These are phyloP conservation scores for Escovopsis sp. DNA, from an alignment of 2,329 filamentous ascomycete species.

Conservation along the genomic window DNA sequence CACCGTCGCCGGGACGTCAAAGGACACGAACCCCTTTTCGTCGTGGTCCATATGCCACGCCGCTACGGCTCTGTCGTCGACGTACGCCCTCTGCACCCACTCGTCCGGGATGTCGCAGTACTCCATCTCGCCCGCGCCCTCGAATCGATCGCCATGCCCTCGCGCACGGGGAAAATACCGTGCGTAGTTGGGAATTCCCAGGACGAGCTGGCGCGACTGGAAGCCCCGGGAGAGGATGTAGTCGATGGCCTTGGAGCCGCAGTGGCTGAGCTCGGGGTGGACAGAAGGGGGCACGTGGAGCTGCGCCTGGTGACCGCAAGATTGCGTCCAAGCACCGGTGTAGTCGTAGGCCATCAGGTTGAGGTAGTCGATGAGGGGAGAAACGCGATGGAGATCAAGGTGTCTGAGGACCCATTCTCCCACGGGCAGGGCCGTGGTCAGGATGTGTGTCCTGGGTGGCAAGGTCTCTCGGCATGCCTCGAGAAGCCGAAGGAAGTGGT, in stretches of 20 bases:
- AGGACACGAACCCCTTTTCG: constrained; percentile 41
- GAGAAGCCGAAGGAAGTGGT: constrained; percentile 42
- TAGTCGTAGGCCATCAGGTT: constrained; percentile 61
- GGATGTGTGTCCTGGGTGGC: constrained; percentile 38
- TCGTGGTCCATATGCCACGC: constrained; percentile 37
- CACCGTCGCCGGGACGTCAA: constrained; percentile 47
- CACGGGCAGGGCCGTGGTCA: constrained; percentile 47
- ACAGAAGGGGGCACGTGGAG: constrained; percentile 29
- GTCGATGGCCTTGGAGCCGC: constrained; percentile 38
- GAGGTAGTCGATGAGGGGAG: constrained; percentile 40
- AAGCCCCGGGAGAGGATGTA: constrained; percentile 40
- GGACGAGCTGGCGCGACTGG: constrained; percentile 39
- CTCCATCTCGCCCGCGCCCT: constrained; percentile 37
- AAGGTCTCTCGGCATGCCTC: constrained; percentile 36
- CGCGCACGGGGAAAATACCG: constrained; percentile 41
- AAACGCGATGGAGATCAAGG: constrained; percentile 38
- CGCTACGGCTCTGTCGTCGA: constrained; percentile 38
- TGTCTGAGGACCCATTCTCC: constrained; percentile 46
- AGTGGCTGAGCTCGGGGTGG: constrained; percentile 19
- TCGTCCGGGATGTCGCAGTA: constrained; percentile 43
- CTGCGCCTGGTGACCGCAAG: constrained; percentile 49
- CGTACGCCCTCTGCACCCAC: constrained; percentile 24
- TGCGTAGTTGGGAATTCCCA: constrained; percentile 50
- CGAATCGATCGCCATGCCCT: constrained; percentile 37
- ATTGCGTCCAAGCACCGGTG: constrained; percentile 43